Evolutionary conservation across 208 protist genomes (phyloP), one percentile per base, ranked within the genome.

Genomic region (Polymyxa betae): DNA sequence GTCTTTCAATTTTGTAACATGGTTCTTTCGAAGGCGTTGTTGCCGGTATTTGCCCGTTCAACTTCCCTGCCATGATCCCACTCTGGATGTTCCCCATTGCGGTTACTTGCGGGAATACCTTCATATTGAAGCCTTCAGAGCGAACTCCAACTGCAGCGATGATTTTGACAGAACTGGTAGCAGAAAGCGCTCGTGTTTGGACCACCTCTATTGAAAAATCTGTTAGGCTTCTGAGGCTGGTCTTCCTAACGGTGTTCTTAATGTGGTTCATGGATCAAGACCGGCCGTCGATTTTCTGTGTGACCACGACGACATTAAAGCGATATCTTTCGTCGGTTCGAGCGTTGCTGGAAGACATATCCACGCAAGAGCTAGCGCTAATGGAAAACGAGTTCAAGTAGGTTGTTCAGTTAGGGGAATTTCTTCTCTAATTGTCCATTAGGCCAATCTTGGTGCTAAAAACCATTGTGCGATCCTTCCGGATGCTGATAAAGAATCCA

Each of bases 371-470:
- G 90, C 91, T 72, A 95, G 94, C 38, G 60, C 82, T 0, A 96
- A 96, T 77, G 97, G 97, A 66, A 98, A 98, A 92, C 94, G 97
- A 88, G 97, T 98, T 16, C 95, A 98, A 93, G 72, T 82, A 32
- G 20, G 54, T 16, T 16, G 54, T 29, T n/a, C n/a, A n/a, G n/a
- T n/a, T n/a, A n/a, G n/a, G n/a, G n/a, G n/a, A n/a, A n/a, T n/a
- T n/a, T n/a, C n/a, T n/a, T n/a, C n/a, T n/a, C n/a, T n/a, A n/a
- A n/a, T n/a, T n/a, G n/a, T 60, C 24, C 77, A 20, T 77, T 89
- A 98, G 93, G 91, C 95, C 38, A 98, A 98, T 93, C 92, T 96
- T 90, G 96, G 95, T n/a, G 97, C 97, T 29, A 98, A 98, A 95
- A 98, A 98, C 92, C 97, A 98, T 92, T 95, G 92, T 5, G 92